phyloP scores from a whole-genome alignment of 2,329 filamentous ascomycete genomes.

The Lecanicillium sp. region DNA sequence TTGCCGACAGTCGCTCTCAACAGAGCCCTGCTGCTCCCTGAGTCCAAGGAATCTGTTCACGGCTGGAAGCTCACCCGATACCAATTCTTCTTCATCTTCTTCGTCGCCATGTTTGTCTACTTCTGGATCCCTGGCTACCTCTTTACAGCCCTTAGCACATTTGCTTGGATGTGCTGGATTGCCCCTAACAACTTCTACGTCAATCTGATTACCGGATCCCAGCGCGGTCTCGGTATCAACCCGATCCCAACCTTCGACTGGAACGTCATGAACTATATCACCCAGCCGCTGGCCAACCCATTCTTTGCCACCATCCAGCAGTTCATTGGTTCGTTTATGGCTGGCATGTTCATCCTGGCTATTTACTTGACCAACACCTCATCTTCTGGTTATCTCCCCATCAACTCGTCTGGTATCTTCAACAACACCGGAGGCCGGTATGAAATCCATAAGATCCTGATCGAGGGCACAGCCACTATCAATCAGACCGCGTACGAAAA shows the following conservation, averaged over 20 bases:
- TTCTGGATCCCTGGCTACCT: constrained; percentile 37
- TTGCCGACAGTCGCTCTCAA: constrained; percentile 18
- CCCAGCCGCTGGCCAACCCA: constrained; percentile 3
- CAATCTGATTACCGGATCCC: constrained; percentile 13
- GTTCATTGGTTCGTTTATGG: constrained; percentile 1
- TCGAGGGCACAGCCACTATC: constrained; percentile 19
- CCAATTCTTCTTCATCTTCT: constrained; percentile 29
- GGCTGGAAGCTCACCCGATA: constrained; percentile 35
- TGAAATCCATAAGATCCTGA: constrained; percentile 35
- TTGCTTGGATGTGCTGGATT: constrained; percentile 42
- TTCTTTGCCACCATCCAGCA: constrained; percentile 5
- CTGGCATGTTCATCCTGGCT: constrained; percentile 2
- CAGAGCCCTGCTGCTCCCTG: constrained; percentile 18
- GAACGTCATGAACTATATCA: constrained; percentile 1
- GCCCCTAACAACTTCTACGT: constrained; percentile 32
- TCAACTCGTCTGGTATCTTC: constrained; percentile 38
- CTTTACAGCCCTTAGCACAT: constrained; percentile 31
- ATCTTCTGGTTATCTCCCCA: constrained; percentile 37
- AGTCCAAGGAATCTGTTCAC: constrained; percentile 25
- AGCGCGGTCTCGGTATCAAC: constrained; percentile 3
- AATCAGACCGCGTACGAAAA: constrained; percentile 26
- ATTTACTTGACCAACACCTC: constrained; percentile 27
- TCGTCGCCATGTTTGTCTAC: constrained; percentile 31
- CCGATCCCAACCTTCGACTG: constrained; percentile 7
- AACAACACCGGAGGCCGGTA: constrained; percentile 34